Evolutionary conservation across 2,329 filamentous ascomycete genomes (phyloP), one percentile per base, ranked within the genome.

Genomic region (Calonectria pauciramosa): DNA sequence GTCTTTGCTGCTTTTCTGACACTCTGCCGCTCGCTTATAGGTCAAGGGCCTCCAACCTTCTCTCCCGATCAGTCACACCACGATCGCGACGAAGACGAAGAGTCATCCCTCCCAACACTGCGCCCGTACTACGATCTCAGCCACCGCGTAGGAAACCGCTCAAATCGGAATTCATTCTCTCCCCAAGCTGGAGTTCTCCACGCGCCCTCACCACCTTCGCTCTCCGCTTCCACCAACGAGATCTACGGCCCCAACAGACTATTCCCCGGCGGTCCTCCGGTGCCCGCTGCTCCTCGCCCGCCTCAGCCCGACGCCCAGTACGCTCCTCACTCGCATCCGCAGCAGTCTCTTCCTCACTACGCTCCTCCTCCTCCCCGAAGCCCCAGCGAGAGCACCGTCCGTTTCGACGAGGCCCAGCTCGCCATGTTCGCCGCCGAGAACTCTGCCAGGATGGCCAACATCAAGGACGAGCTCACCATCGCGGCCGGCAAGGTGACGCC

Each of bases 401-500:
- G 81, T 28, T 87, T 87, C 73, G 83, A 88, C 79, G 83, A 87
- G 47, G 80, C 82, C 16, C 85, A 86, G 70, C 78, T 86, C 28
- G 82, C 85, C 74, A 86, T 88, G 83, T 82, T 85, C 54, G 82
- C 84, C 47, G 80, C 82, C 23, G 80, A 82, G 59, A 83, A 82
- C 76, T 73, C 82, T 44, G 80, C 82, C 59, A 81, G 77, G 68
- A 84, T 85, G 81, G 78, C 80, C 60, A 81, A 85, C 67, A 88
- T 90, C 81, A 90, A 90, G 68, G 89, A 91, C 69, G 88, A 90
- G 54, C 82, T 91, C 44, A 85, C 88, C 64, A 84, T 89, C 68
- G 86, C 88, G 23, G 89, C 85, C 47, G 86, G 88, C 72, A 88
- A 88, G 51, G 88, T 92, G 70, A 96, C 95, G 0, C 96, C 96